Base-by-base conservation (phyloP, 2,329 filamentous ascomycete species). In the Grosmannia clavigera region DNA sequence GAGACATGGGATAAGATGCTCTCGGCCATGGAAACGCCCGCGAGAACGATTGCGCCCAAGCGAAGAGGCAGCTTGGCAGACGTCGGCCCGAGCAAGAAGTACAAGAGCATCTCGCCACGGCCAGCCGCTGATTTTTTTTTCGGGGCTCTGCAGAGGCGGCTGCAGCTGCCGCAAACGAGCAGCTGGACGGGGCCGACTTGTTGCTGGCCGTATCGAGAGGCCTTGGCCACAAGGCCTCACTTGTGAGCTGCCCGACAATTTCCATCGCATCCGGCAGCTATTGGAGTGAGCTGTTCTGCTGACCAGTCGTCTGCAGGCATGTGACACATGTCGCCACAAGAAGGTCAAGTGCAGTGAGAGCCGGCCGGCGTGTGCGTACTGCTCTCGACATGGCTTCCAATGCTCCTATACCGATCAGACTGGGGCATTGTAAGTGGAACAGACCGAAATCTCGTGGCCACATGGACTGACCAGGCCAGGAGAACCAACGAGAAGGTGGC, bases 291-390 rank as follows among this genome's bases (percentile, higher is more conserved):
- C 27, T 14, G 22, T 31, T 25, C 50, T 35, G 22, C 27, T 33
- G 27, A 19, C 27, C 29, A 19, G 14, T 1, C 43, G 7, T 31
- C 12, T 14, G 5, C 7, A 58, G 56, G 46, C 56, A 19, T 58
- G 56, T 19, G 56, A 58, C 19, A 58, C 56, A 3, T 58, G 56
- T 14, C 56, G 31, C 11, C 56, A 58, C 56, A 58, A 58, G 38
- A 58, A 58, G 38, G 56, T 58, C 46, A 58, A 52, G 14, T 58
- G 56, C 56, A 40, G 22, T 12, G 56, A 52, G n/a, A 58, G 46
- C 31, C 29, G 57, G 10, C 57, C 57, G 2, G 35, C 25, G 2
- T 59, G 58, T 27, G 22, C 58, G 16, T 54, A 59, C 50, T 59
- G 58, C 29, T 12, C 51, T 22, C 57, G 57, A 5, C 57, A 59